Evolutionary conservation across 192 early-diverging fungal species (phyloP), one percentile per base, ranked within the genome.

Genomic region (Backusella mclennaniae): DNA sequence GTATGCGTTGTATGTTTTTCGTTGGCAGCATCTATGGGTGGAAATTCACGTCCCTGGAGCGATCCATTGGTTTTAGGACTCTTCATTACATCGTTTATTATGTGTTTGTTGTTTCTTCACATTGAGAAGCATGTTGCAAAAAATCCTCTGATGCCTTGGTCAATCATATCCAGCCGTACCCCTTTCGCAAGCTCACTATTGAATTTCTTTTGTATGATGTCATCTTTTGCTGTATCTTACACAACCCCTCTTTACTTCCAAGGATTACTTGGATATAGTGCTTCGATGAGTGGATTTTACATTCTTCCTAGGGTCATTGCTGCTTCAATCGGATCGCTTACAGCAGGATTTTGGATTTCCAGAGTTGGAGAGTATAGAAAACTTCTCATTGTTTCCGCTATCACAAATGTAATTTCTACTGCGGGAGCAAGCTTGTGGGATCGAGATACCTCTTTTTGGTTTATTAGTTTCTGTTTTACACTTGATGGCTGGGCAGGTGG

Each of bases 71-170:
- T 90, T 3, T 44, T 86, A 1, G 83, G 81, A 15, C 76, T 77
- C n/a, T 66, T 91, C 41, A 83, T 83, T 35, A 74, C 78, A 36
- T 83, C 85, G 12, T 21, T 79, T 15, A 56, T 82, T 0, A 23
- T 77, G 0, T 23, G 84, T 17, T 73, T 75, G 0, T 15, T 81
- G 8, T 91, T 91, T 70, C 74, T 79, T 17, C 23, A 75, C 4
- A 53, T 84, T 49, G 93, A 96, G 80, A 81, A 86, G 67, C 86
- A 87, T 53, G 69, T 89, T 26, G 84, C 94, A 1, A 76, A 76
- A 21, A 88, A 88, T 33, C 93, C 95, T 6, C 80, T 95, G 26
- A 82, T 94, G 71, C 91, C 91, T 2, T 82, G 89, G 49, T 80
- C 79, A 14, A 77, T 92, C 66, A 88, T 92, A 77, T 84, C 82